A percentile compares a stretch with the other conserved stretches of the same genome.
Evolutionary conservation across 768 basidiomycete genomes (phyloP).

Genomic region (Xerocomus brunneocitrinus): DNA sequence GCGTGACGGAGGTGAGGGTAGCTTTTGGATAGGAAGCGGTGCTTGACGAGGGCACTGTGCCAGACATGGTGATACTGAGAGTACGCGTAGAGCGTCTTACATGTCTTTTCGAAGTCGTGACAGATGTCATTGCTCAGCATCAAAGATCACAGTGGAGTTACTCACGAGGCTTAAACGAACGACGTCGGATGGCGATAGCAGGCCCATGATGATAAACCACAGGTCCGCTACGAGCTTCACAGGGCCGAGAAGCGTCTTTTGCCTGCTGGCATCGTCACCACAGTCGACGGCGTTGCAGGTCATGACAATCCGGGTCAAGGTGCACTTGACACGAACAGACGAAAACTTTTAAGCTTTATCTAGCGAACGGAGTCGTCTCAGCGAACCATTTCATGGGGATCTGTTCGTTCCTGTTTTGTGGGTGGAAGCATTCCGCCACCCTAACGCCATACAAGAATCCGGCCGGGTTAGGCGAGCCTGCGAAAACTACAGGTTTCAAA

Average conservation of each 20-base stretch:
- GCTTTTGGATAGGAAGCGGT: constrained; percentile 21
- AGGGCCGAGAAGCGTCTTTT: background rate
- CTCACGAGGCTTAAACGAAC: constrained; percentile 26
- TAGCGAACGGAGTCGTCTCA: background rate
- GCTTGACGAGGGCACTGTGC: constrained; percentile 18
- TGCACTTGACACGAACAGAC: background rate
- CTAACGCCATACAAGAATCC: constrained; percentile 18
- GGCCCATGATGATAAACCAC: constrained; percentile 28
- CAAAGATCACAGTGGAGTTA: background rate
- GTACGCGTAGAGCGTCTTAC: constrained; percentile 22
- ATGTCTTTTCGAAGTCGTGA: constrained; percentile 16
- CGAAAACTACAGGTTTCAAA: background rate
- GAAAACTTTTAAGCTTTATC: background rate
- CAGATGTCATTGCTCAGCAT: background rate
- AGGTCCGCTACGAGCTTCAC: constrained; percentile 24
- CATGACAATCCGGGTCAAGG: constrained; percentile 1
- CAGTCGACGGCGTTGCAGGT: background rate
- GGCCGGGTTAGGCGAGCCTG: constrained; percentile 2
- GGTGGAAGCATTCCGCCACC: constrained; percentile 10
- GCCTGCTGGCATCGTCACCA: background rate
- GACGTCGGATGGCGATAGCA: constrained; percentile 24
- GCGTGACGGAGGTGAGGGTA: constrained; percentile 25
- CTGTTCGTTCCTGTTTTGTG: constrained; percentile 2
- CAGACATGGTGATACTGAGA: constrained; percentile 25
- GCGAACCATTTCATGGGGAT: constrained; percentile 1